phyloP scores from a whole-genome alignment of 495 filamentous ascomycete genomes.

The Penicillium robsamsonii region DNA sequence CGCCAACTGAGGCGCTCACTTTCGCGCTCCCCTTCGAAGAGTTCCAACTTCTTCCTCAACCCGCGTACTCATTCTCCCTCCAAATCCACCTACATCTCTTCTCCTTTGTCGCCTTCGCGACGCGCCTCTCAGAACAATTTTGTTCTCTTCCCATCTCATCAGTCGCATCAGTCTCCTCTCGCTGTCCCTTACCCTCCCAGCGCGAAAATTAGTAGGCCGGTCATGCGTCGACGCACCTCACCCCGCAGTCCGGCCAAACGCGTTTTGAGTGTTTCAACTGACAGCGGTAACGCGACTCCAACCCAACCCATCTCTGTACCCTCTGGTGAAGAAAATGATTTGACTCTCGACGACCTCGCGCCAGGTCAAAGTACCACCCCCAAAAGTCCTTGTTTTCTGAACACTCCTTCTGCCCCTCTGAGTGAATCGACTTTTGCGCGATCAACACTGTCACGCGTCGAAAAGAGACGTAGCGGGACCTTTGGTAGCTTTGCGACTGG shows the following conservation, averaged over 20 bases:
- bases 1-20: conserved; percentile 78
- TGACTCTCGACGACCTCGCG: conserved; percentile 27
- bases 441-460: conserved; percentile 44
- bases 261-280: conserved; percentile 64
- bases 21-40: conserved; percentile 82
- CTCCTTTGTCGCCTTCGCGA: conserved; percentile 51
- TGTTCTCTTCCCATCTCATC: conserved; percentile 47
- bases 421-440: conserved; percentile 46
- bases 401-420: conserved; percentile 31
- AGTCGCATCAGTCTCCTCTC: conserved; percentile 49
- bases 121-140: conserved; percentile 45
- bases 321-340: conserved; percentile 57
- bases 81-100: conserved; percentile 47
- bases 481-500: conserved; percentile 56
- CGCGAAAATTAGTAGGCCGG: conserved; percentile 47
- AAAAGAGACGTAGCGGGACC: conserved; percentile 49
- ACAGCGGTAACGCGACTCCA: conserved; percentile 66
- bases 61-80: conserved; percentile 56
- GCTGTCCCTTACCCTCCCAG: conserved; percentile 53
- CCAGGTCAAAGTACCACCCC: conserved; percentile 28
- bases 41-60: conserved; percentile 62
- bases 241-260: conserved; percentile 75
- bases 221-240: conserved; percentile 57
- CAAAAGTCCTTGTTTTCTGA: conserved; percentile 43
- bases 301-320: conserved; percentile 34